Percentiles rank a stretch among this genome's conserved stretches.
phyloP scores from a whole-genome alignment of 2,329 filamentous ascomycete species.

The Curvularia lunata region DNA sequence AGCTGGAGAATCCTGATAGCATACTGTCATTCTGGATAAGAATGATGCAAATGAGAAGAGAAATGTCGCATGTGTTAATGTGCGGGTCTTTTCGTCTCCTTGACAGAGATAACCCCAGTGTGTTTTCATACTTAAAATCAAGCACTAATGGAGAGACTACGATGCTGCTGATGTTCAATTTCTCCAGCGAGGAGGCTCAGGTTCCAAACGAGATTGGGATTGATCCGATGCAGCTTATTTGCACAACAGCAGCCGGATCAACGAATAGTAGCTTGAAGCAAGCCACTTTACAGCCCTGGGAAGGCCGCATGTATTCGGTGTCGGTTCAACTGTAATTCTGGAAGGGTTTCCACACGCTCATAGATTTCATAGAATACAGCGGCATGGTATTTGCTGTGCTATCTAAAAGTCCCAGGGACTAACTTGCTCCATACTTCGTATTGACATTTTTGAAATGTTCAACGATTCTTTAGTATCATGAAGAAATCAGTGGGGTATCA shows the following conservation, averaged over 20 bases:
- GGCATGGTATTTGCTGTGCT: not conserved
- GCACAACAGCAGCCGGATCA: not conserved
- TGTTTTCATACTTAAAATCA: constrained; percentile 58
- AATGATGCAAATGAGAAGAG: constrained; percentile 65
- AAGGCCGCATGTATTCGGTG: constrained; percentile 1
- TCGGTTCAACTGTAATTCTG: not conserved
- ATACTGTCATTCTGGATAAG: constrained; percentile 69
- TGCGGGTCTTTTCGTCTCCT: constrained; percentile 69
- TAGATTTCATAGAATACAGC: not conserved
- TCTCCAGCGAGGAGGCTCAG: constrained; percentile 33
- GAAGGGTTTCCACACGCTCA: not conserved
- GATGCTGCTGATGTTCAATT: constrained; percentile 46
- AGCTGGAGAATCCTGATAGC: constrained; percentile 57
- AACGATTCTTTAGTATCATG: too few species aligned
- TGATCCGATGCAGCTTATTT: not conserved
- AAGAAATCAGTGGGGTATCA: too few species aligned
- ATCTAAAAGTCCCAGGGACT: not conserved
- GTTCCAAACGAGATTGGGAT: not conserved
- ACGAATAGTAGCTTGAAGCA: not conserved
- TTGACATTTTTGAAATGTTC: too few species aligned
- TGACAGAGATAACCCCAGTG: constrained; percentile 57
- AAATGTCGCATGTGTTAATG: constrained; percentile 61
- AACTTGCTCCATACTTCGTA: too few species aligned
- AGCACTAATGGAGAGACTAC: constrained; percentile 40
- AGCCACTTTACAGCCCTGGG: not conserved